Conservation (phyloP, 2,329 filamentous ascomycete genomes). For the Tolypocladium pustulatum region DNA sequence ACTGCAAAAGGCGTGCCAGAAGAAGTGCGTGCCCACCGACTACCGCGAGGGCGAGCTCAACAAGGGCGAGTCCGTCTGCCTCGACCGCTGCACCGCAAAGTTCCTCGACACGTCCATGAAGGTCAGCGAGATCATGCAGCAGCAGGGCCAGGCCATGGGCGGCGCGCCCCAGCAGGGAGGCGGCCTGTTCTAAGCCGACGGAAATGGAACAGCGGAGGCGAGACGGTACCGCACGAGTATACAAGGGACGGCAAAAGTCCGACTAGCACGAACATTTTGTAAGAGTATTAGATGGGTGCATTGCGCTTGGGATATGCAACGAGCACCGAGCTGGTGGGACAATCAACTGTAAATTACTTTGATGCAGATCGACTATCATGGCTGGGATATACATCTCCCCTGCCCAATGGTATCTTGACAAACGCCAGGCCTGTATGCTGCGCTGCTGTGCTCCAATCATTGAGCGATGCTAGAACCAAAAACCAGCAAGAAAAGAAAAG, state of each 20-base stretch:
- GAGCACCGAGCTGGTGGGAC: neutral
- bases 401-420: neutral
- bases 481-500: neutral
- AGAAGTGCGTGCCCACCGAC: slow-evolving; percentile 84
- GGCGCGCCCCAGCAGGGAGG: slow-evolving; percentile 25
- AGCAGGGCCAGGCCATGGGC: slow-evolving; percentile 62
- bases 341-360: neutral
- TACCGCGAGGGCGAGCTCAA: slow-evolving; percentile 96
- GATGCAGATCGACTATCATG: neutral
- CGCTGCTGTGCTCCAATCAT: neutral
- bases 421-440: neutral
- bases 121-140: slow-evolving; percentile 93
- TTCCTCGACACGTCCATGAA: slow-evolving; percentile 99
- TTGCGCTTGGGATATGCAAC: neutral
- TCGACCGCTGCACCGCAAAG: slow-evolving; percentile 94
- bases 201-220: neutral
- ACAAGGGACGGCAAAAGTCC: neutral
- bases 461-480: neutral
- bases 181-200: slow-evolving; percentile 15
- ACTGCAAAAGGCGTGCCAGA: slow-evolving; percentile 77
- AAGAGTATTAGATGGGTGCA: slow-evolving; percentile 10
- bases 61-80: slow-evolving; percentile 97
- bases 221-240: neutral
- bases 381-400: neutral
- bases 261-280: slow-evolving; percentile 4